Evolutionary conservation across 2,329 filamentous ascomycete genomes (phyloP), one percentile per base, ranked within the genome.

Genomic region (Phoma sp.): DNA sequence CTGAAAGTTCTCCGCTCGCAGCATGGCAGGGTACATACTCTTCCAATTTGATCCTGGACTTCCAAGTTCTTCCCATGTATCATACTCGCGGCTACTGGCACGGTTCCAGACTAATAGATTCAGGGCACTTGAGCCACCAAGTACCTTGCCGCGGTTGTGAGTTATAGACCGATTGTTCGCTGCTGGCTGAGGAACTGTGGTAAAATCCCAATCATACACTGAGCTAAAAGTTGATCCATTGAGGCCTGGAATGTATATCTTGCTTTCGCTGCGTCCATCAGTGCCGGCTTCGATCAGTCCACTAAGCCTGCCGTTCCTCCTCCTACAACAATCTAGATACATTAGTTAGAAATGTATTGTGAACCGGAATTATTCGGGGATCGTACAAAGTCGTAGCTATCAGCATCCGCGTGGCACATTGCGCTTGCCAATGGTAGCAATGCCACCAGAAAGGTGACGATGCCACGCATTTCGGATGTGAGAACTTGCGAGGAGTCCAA

Each of bases 1-100:
- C 29, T 62, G 58, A 25, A 68, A 74, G 23, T 65, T 67, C 47
- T 73, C 69, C 1, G 59, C 56, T 29, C 59, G 61, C n/a, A 67
- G 61, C 64, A 75, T 73, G 7, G 65, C 69, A 7, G 63, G 52
- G 39, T 63, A 59, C 38, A 82, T 59, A 10, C 73, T 72, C 30
- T 82, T 70, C 81, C 81, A 87, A 1, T 78, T 77, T 85, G 85
- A 88, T 6, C 61, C 57, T 32, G 45, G 34, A 59, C 87, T 87
- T 0, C 84, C 84, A 11, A 87, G 69, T 21, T 76, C 69, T 46
- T 79, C 80, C 84, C 85, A 87, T 1, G 77, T 77, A 67, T 87
- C 80, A 45, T 73, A 75, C 46, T 75, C 73, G 4, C 58, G 65
- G 14, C 63, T 55, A n/a, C 59, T 60, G 3, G 62, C 74, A 9